A percentile compares a stretch with the other conserved stretches of the same genome.
Evolutionary conservation across 2,329 filamentous ascomycete species (phyloP).

Genomic region (Phyllosticta ampelicida): DNA sequence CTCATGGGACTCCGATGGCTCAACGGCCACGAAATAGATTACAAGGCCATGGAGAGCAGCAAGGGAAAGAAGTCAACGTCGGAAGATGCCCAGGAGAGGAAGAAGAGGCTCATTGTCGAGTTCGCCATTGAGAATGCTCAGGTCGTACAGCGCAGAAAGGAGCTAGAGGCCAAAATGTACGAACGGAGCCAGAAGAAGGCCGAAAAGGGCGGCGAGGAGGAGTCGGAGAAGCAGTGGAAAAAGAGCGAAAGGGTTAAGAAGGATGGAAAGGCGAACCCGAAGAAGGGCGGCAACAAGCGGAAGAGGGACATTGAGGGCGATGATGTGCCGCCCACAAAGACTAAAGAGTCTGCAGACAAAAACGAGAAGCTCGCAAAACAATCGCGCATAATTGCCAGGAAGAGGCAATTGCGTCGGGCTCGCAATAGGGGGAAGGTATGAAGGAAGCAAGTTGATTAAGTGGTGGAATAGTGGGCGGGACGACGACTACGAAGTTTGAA

Average conservation of each 20-base stretch:
- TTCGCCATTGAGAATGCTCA: slow-evolving; percentile 98
- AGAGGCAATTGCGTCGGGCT: slow-evolving; percentile 58
- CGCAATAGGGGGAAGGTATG: slow-evolving; percentile 34
- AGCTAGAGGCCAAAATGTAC: slow-evolving; percentile 48
- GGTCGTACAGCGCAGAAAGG: slow-evolving; percentile 70
- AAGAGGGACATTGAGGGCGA: slow-evolving; percentile 14
- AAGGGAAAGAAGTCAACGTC: slow-evolving; percentile 28
- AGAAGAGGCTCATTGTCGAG: slow-evolving; percentile 84
- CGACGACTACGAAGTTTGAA: neutral
- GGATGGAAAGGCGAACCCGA: neutral
- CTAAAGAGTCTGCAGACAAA: slow-evolving; percentile 26
- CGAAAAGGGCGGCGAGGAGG: slow-evolving; percentile 34
- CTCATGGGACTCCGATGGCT: slow-evolving; percentile 91
- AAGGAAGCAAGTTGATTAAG: neutral
- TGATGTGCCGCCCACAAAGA: slow-evolving; percentile 21
- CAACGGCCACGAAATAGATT: slow-evolving; percentile 60
- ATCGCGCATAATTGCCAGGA: slow-evolving; percentile 76
- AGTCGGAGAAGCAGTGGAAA: slow-evolving; percentile 20
- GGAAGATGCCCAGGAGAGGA: slow-evolving; percentile 55
- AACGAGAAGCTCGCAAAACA: slow-evolving; percentile 49
- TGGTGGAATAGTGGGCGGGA: neutral
- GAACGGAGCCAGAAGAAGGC: slow-evolving; percentile 31
- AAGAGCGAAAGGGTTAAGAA: slow-evolving; percentile 6
- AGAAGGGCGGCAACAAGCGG: slow-evolving; percentile 4
- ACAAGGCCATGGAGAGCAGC: slow-evolving; percentile 37